These are phyloP conservation scores for Acorus calamus DNA, from an alignment of 106 monocot species.

Conservation along the genomic window DNA sequence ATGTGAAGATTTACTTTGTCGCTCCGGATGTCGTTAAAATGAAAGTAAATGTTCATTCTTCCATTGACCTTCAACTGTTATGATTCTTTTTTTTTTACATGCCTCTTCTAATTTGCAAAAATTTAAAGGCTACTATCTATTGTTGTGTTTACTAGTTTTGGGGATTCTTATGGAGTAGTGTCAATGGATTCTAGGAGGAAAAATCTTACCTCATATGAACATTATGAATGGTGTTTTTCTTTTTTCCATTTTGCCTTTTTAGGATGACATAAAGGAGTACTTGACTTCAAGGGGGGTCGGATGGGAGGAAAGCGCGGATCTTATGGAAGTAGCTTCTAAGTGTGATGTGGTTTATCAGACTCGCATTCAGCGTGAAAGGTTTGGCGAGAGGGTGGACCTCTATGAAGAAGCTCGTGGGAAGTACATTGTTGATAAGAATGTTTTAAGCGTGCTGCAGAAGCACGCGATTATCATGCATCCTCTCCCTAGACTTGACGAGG, in stretches of 20 bases:
- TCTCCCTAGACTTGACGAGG: constrained; percentile 97
- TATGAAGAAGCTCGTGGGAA: constrained; percentile 98
- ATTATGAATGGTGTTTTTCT: not conserved
- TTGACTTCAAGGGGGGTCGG: constrained; percentile 61
- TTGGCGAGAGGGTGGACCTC: constrained; percentile 86
- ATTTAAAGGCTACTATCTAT: no score
- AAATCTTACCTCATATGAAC: no score
- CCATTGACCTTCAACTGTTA: not conserved
- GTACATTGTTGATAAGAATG: constrained; percentile 72
- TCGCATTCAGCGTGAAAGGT: constrained; percentile 89
- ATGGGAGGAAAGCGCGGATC: constrained; percentile 89
- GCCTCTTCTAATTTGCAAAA: not conserved
- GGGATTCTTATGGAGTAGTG: no score
- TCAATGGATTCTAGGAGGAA: no score
- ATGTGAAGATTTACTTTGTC: constrained; percentile 84
- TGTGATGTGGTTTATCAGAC: constrained; percentile 99
- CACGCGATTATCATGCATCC: constrained; percentile 96
- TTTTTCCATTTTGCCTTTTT: not conserved
- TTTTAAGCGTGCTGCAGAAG: constrained; percentile 71
- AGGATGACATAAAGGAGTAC: constrained; percentile 97
- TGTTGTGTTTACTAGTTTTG: no score
- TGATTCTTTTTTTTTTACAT: not conserved
- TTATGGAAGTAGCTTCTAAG: constrained; percentile 85
- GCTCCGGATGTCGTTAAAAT: constrained; percentile 96
- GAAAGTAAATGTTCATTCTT: constrained; percentile 43